phyloP scores from a whole-genome alignment of 176 grass and related monocot species.

The Canna indica region DNA sequence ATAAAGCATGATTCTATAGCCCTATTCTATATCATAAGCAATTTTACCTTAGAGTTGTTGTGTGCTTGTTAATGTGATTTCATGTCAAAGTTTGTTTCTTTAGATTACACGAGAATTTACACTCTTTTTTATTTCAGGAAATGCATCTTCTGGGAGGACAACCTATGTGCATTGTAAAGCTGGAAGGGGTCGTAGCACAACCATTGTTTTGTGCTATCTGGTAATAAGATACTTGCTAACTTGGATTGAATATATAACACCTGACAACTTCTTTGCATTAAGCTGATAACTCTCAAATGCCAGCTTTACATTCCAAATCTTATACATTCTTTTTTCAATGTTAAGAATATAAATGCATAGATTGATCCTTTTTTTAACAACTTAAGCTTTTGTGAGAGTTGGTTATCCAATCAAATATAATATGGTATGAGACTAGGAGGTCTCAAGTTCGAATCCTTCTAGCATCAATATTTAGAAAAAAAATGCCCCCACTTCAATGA shows the following conservation, averaged over 20 bases:
- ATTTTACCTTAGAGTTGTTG: too few relatives aligned
- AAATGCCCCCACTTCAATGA: too few relatives aligned
- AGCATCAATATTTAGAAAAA: too few relatives aligned
- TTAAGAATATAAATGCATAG: too few relatives aligned
- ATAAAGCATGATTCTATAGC: too few relatives aligned
- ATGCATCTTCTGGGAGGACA: constrained; percentile 51
- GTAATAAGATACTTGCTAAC: constrained; percentile 26
- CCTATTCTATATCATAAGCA: too few relatives aligned
- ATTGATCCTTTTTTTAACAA: too few relatives aligned
- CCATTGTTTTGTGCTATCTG: constrained; percentile 85
- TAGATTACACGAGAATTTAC: background rate
- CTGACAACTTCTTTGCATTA: background rate
- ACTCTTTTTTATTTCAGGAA: constrained; percentile 37
- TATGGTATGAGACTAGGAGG: too few relatives aligned
- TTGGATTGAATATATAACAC: background rate
- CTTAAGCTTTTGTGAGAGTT: too few relatives aligned
- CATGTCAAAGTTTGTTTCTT: background rate
- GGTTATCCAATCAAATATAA: too few relatives aligned
- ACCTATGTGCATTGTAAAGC: constrained; percentile 99
- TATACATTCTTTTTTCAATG: background rate
- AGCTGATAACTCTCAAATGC: background rate
- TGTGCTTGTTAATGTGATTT: too few relatives aligned
- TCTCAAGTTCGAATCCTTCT: too few relatives aligned
- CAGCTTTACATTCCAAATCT: background rate
- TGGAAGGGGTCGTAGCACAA: constrained; percentile 80